phyloP scores from a whole-genome alignment of 805 yeast species.

The Saturnispora ahearnii region DNA sequence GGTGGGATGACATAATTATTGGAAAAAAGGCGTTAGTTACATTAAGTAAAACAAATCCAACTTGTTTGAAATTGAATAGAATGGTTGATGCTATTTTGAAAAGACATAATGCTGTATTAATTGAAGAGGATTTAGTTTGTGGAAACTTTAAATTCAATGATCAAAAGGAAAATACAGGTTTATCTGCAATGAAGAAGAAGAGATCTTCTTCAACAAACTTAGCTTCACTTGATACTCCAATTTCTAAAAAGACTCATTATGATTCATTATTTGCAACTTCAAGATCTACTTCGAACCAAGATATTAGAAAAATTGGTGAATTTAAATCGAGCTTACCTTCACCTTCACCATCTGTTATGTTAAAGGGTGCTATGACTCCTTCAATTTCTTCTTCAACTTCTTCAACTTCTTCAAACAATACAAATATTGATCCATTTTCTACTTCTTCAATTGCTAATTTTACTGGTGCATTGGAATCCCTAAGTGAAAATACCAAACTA shows the following conservation, averaged over 20 bases:
- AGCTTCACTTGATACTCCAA: neutral
- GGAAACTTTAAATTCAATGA: slow-evolving; percentile 5
- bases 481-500: slow-evolving; percentile 1
- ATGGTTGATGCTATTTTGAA: slow-evolving; percentile 35
- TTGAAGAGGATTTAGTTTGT: slow-evolving; percentile 1
- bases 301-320: slow-evolving; percentile 2
- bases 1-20: slow-evolving; percentile 36
- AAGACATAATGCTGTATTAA: slow-evolving; percentile 15
- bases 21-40: slow-evolving; percentile 33
- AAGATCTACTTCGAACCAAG: slow-evolving; percentile 5
- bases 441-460: slow-evolving; percentile 1
- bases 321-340: neutral
- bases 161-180: neutral
- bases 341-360: neutral
- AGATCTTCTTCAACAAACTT: slow-evolving; percentile 3
- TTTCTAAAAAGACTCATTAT: slow-evolving; percentile 2
- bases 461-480: slow-evolving; percentile 6
- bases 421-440: slow-evolving; percentile 7
- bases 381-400: neutral
- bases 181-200: slow-evolving; percentile 1
- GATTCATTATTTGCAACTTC: slow-evolving; percentile 1
- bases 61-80: slow-evolving; percentile 37
- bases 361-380: neutral
- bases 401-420: neutral
- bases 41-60: slow-evolving; percentile 34